phyloP scores from a whole-genome alignment of 768 basidiomycete species.

The Saitozyma podzolica region DNA sequence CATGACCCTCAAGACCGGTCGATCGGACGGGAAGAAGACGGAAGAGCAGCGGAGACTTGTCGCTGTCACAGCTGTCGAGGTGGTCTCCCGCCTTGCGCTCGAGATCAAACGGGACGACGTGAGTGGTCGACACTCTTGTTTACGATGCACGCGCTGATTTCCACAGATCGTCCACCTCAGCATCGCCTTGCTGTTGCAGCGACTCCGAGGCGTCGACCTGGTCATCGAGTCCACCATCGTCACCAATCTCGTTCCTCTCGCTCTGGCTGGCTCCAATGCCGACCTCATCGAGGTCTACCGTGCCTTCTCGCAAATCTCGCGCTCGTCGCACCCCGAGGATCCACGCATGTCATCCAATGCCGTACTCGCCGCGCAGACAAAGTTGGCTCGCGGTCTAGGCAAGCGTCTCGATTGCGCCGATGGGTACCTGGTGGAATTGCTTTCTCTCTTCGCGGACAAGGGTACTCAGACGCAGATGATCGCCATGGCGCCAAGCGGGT shows the following conservation, averaged over 20 bases:
- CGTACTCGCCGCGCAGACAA: conserved; percentile 88
- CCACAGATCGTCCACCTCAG: conserved; percentile 81
- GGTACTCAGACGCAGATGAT: conserved; percentile 85
- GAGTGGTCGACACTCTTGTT: conserved; percentile 5
- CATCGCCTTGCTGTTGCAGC: conserved; percentile 87
- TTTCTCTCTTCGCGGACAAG: conserved; percentile 85
- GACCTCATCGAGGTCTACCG: conserved; percentile 81
- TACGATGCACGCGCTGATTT: background rate
- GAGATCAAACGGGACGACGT: conserved; percentile 87
- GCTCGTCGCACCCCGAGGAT: conserved; percentile 83
- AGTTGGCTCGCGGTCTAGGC: conserved; percentile 75
- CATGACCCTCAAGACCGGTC: conserved; percentile 22
- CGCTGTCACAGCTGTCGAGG: conserved; percentile 86
- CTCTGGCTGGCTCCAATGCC: conserved; percentile 70
- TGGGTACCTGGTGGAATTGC: conserved; percentile 76
- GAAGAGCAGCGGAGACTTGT: conserved; percentile 76
- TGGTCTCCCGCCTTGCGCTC: conserved; percentile 80
- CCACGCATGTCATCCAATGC: conserved; percentile 86
- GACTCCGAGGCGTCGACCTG: conserved; percentile 78
- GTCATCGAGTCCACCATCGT: conserved; percentile 88
- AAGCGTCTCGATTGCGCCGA: conserved; percentile 75
- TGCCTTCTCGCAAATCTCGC: conserved; percentile 79
- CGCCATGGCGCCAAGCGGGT: conserved; percentile 54
- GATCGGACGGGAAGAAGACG: conserved; percentile 21
- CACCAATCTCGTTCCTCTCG: conserved; percentile 86